phyloP scores from a whole-genome alignment of 768 basidiomycete genomes.

The Kondoa malvinella region DNA sequence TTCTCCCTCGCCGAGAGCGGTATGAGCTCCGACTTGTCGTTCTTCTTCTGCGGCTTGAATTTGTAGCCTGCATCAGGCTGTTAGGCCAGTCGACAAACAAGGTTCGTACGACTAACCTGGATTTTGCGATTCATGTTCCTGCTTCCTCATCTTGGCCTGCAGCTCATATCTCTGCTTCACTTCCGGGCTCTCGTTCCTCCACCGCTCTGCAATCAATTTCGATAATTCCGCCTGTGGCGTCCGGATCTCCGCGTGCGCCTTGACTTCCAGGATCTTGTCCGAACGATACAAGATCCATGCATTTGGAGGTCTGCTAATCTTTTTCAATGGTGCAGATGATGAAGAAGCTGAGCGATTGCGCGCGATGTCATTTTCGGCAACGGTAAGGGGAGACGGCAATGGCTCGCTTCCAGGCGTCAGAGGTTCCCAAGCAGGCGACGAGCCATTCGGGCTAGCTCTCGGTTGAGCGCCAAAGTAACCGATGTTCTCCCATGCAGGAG shows the following conservation, averaged over 20 bases:
- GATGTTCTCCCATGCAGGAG: no score
- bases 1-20: no score
- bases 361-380: no score
- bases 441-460: no score
- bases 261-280: conserved; percentile 39
- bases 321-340: no score
- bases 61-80: conserved; percentile 5
- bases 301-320: conserved; percentile 53
- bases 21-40: no score
- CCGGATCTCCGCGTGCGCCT: conserved; percentile 30
- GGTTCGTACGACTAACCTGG: conserved; percentile 28
- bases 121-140: conserved; percentile 21
- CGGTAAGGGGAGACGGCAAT: no score
- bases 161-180: conserved; percentile 35
- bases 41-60: neutral
- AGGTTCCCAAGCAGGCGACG: no score
- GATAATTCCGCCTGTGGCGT: conserved; percentile 49
- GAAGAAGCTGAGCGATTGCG: no score
- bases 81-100: neutral
- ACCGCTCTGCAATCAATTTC: conserved; percentile 46
- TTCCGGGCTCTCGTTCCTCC: conserved; percentile 42
- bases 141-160: conserved; percentile 28
- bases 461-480: no score
- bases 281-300: conserved; percentile 70
- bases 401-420: no score